Percentiles rank a stretch among this genome's conserved stretches.
Conservation (phyloP, 352 stramenopile species). For the Phytophthora gonapodyides region DNA sequence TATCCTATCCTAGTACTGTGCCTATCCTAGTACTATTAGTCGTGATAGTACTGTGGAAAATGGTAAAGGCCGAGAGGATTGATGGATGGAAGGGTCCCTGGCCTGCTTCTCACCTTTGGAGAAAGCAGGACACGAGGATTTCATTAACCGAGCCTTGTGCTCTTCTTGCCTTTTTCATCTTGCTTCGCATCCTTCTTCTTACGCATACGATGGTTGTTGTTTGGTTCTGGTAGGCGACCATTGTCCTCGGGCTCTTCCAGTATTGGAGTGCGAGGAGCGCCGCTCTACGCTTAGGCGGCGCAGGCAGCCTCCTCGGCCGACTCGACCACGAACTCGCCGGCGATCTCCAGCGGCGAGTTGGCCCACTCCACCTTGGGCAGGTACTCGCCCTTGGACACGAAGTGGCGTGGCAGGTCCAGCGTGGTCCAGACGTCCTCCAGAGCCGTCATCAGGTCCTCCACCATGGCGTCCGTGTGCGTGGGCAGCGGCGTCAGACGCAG, state of each 20-base stretch:
- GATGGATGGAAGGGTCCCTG: slow-evolving; percentile 32
- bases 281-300: slow-evolving; percentile 33
- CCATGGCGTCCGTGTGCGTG: slow-evolving; percentile 89
- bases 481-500: slow-evolving; percentile 87
- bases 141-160: slow-evolving; percentile 34
- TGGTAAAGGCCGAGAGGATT: not conserved
- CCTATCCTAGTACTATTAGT: no score
- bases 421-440: slow-evolving; percentile 89
- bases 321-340: slow-evolving; percentile 50
- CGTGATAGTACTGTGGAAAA: no score
- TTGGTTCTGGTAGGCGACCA: slow-evolving; percentile 15
- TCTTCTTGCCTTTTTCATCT: slow-evolving; percentile 25
- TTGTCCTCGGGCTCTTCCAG: slow-evolving; percentile 22
- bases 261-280: slow-evolving; percentile 18
- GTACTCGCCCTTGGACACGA: slow-evolving; percentile 66
- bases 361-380: slow-evolving; percentile 81
- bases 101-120: slow-evolving; percentile 14
- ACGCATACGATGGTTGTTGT: slow-evolving; percentile 25
- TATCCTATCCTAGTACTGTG: no score
- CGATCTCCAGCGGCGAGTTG: slow-evolving; percentile 58
- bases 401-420: slow-evolving; percentile 76
- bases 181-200: slow-evolving; percentile 30
- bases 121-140: slow-evolving; percentile 18
- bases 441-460: slow-evolving; percentile 80
- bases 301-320: slow-evolving; percentile 35